Conservation (phyloP, 148 eudicot genomes). For the Dianthus caryophyllus region DNA sequence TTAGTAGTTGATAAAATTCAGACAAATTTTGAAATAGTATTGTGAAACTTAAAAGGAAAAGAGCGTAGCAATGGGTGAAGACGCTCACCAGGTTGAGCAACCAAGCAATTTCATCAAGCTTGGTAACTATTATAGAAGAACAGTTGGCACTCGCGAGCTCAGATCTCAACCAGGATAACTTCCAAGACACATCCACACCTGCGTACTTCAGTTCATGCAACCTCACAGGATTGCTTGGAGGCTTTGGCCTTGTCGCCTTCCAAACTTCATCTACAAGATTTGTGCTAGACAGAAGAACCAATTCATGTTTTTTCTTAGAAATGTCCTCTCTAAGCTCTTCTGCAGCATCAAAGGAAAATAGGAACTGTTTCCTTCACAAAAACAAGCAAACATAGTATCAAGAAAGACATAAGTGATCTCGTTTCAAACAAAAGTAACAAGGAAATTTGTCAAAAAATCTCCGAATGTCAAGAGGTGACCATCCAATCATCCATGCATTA, state of each 20-base stretch:
- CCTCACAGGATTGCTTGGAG: slow-evolving; percentile 60
- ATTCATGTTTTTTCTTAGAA: slow-evolving; percentile 66
- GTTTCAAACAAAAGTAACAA: neutral
- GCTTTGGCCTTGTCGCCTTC: slow-evolving; percentile 76
- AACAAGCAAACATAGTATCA: slow-evolving; percentile 50
- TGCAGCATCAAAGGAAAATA: slow-evolving; percentile 89
- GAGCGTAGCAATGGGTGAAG: slow-evolving; percentile 2
- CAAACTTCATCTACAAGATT: slow-evolving; percentile 95
- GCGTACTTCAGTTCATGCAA: slow-evolving; percentile 88
- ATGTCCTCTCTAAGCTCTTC: slow-evolving; percentile 76
- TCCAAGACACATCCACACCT: slow-evolving; percentile 67
- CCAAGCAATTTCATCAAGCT: slow-evolving; percentile 98
- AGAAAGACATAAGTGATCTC: slow-evolving; percentile 13
- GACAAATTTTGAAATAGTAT: slow-evolving; percentile 5
- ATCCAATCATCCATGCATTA: neutral
- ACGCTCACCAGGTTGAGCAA: slow-evolving; percentile 75
- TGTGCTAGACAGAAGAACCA: slow-evolving; percentile 63
- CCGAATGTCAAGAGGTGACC: neutral
- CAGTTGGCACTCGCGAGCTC: slow-evolving; percentile 61
- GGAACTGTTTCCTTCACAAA: slow-evolving; percentile 96
- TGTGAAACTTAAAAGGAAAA: neutral
- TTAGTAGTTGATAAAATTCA: neutral
- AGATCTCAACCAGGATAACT: slow-evolving; percentile 71
- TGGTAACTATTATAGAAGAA: slow-evolving; percentile 69
- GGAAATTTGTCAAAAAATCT: neutral